phyloP scores from a whole-genome alignment of 805 yeast genomes.

The Diddensiella santjacobensis region DNA sequence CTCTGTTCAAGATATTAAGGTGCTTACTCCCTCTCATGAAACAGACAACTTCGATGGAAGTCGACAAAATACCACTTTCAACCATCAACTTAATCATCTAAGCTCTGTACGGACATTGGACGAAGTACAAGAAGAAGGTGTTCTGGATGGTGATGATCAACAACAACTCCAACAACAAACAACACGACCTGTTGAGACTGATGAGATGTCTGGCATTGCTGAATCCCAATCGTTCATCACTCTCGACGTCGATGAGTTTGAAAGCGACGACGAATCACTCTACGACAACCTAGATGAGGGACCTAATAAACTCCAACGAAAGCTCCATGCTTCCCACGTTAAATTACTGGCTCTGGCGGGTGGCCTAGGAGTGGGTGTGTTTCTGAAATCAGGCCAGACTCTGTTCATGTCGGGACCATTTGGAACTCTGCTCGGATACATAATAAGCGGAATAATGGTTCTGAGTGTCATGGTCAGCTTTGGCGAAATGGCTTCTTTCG shows the following conservation, averaged over 20 bases:
- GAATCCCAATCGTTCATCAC: conserved; percentile 27
- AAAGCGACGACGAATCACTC: conserved; percentile 19
- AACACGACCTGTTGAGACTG: not conserved
- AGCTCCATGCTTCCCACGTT: conserved; percentile 59
- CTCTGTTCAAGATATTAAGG: conserved; percentile 1
- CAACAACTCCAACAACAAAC: too few species aligned
- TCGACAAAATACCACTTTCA: conserved; percentile 22
- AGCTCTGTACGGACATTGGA: conserved; percentile 12
- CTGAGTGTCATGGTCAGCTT: conserved; percentile 66
- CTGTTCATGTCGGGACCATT: conserved; percentile 72
- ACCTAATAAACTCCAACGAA: conserved; percentile 41
- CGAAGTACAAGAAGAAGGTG: not conserved
- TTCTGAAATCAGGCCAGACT: conserved; percentile 68
- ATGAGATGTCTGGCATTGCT: conserved; percentile 4
- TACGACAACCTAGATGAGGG: conserved; percentile 15
- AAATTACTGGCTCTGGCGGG: conserved; percentile 80
- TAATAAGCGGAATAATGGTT: conserved; percentile 61
- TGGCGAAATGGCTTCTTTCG: conserved; percentile 77
- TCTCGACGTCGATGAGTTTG: conserved; percentile 27
- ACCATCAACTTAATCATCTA: conserved; percentile 23
- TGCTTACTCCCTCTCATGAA: conserved; percentile 18
- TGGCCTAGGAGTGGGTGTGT: conserved; percentile 72
- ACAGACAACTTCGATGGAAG: conserved; percentile 26
- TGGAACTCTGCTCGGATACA: conserved; percentile 67
- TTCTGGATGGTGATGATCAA: too few species aligned